Evolutionary conservation across 768 basidiomycete species (phyloP), one percentile per base, ranked within the genome.

Genomic region (Pleurotus salmoneostramineus): DNA sequence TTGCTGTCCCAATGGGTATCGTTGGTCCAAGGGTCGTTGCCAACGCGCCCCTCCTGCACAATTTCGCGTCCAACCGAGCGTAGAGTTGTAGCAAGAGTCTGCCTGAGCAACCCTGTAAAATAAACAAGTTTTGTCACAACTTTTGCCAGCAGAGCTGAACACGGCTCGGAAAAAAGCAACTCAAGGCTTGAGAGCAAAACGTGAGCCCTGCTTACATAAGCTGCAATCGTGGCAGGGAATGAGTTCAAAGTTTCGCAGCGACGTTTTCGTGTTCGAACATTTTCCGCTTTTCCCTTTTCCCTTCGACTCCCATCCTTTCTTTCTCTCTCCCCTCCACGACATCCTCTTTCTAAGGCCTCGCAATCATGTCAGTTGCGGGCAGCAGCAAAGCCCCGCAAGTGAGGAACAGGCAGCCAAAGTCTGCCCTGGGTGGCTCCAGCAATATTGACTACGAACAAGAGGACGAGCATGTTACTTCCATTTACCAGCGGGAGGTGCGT

Each of bases 401-500:
- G 7, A 35, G 52, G 17, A 36, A 27, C 14, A 55, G 52, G 17
- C 52, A 55, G 37, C 21, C 15, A 31, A 55, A 55, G 40, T 17
- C 52, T 21, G n/a, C 52, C 14, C 52, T 55, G 6, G 52, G 35
- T 36, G 52, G 52, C 31, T 55, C 52, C 32, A 43, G 52, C 34
- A 43, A 37, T 43, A 40, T 55, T n/a, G 52, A 55, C 27, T 55
- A 54, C 32, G 49, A 51, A 14, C 57, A 58, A 27, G 57, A 58
- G 32, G 57, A 58, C 35, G 57, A 58, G 34, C 57, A 58, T 51
- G 57, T 58, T 17, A 17, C 47, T 31, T 43, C 57, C 14, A 49
- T 58, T 54, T 58, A 50, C 57, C 52, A 55, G 43, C 36, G 52
- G 43, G 52, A 40, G 52, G 52, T 55, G 52, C 40, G 52, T 43